Conservation (phyloP, 2,329 filamentous ascomycete species). For the Diaporthe citri region DNA sequence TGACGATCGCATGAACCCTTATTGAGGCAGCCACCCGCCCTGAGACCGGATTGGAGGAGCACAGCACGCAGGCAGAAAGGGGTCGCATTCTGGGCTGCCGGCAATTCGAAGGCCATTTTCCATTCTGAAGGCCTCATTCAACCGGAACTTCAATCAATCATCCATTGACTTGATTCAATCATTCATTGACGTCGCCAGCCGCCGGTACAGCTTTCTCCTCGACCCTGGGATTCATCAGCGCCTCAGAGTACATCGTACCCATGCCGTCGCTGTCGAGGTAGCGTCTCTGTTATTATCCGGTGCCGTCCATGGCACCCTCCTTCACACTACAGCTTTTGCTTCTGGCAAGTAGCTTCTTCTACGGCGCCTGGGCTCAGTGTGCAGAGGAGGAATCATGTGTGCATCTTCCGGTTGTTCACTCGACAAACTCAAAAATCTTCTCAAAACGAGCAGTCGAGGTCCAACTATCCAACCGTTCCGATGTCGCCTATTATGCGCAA, state of each 20-base stretch:
- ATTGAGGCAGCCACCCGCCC: background rate
- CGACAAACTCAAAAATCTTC: conserved; percentile 56
- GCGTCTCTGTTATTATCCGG: conserved; percentile 31
- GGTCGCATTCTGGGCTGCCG: conserved; percentile 8
- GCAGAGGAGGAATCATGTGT: conserved; percentile 49
- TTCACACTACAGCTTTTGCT: conserved; percentile 44
- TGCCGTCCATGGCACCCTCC: conserved; percentile 48
- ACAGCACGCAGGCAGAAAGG: conserved; percentile 22
- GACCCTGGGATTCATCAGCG: background rate
- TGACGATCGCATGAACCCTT: background rate
- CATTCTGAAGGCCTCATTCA: background rate
- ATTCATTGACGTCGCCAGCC: background rate
- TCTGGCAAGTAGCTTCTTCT: conserved; percentile 40
- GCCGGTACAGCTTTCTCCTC: background rate
- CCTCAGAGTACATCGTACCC: background rate
- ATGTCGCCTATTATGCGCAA: conserved; percentile 64
- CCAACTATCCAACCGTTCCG: conserved; percentile 62
- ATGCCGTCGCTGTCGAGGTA: conserved; percentile 42
- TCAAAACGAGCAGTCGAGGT: conserved; percentile 58
- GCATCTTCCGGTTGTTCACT: conserved; percentile 58
- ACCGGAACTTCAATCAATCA: background rate
- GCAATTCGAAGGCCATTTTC: conserved; percentile 17
- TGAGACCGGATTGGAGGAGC: conserved; percentile 20
- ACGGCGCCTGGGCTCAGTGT: conserved; percentile 39
- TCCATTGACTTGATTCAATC: background rate